phyloP scores from a whole-genome alignment of 768 basidiomycete genomes.

The Lactarius indigo region DNA sequence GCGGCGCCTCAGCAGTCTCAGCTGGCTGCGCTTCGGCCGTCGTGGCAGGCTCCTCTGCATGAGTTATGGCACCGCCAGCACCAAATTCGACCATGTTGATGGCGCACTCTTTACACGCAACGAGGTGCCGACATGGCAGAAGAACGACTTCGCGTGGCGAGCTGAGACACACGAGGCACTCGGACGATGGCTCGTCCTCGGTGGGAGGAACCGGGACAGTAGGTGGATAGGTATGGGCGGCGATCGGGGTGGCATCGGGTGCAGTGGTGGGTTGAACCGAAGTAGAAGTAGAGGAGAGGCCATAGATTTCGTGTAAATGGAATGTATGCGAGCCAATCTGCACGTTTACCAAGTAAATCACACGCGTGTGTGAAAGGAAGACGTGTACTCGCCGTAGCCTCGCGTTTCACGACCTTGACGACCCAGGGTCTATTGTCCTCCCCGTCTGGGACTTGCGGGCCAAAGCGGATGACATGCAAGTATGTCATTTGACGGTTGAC shows the following conservation, averaged over 20 bases:
- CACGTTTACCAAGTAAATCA: constrained; percentile 1
- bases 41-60: constrained; percentile 40
- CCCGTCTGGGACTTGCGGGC: constrained; percentile 36
- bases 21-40: constrained; percentile 33
- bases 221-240: constrained; percentile 50
- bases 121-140: constrained; percentile 88
- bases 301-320: constrained; percentile 94
- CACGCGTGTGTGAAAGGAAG: constrained; percentile 5
- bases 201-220: constrained; percentile 33
- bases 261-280: constrained; percentile 32
- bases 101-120: constrained; percentile 94
- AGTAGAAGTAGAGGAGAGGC: constrained; percentile 58
- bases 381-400: constrained; percentile 61
- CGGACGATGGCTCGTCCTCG: constrained; percentile 74
- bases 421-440: constrained; percentile 74
- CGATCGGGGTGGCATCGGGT: constrained; percentile 39
- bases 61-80: constrained; percentile 83
- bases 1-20: constrained; percentile 28
- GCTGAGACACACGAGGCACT: constrained; percentile 89
- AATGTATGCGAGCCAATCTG: constrained; percentile 92
- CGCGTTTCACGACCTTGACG: constrained; percentile 88
- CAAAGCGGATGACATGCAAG: constrained; percentile 76
- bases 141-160: constrained; percentile 89
- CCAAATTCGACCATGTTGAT: constrained; percentile 98
- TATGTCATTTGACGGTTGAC: constrained; percentile 89